phyloP scores from a whole-genome alignment of 108 stramenopile species.

The Asterionellopsis glacialis region DNA sequence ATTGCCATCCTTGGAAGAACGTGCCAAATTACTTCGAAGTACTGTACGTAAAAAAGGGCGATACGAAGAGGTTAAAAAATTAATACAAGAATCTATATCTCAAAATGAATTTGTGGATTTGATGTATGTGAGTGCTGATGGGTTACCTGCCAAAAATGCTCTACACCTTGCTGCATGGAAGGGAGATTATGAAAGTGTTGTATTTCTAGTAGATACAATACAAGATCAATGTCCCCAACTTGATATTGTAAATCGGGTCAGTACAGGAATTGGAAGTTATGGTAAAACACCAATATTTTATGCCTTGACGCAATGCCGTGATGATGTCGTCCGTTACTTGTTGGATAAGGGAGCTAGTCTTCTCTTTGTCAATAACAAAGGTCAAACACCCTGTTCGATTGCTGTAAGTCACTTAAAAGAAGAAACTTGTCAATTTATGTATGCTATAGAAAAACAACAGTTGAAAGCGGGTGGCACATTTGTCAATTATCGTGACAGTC shows the following conservation, averaged over 20 bases:
- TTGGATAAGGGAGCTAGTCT: slow-evolving; percentile 25
- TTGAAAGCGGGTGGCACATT: neutral
- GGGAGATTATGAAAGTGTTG: slow-evolving; percentile 47
- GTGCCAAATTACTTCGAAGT: too few relatives aligned
- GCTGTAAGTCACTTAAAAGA: slow-evolving; percentile 40
- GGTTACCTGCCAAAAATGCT: slow-evolving; percentile 24
- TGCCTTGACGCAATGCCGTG: slow-evolving; percentile 62
- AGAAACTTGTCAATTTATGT: slow-evolving; percentile 20
- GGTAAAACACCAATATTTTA: slow-evolving; percentile 85
- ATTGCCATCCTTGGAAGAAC: too few relatives aligned
- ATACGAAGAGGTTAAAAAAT: too few relatives aligned
- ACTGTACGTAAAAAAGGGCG: too few relatives aligned
- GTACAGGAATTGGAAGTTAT: slow-evolving; percentile 50
- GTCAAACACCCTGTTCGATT: slow-evolving; percentile 64
- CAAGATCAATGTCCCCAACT: neutral
- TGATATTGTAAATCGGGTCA: slow-evolving; percentile 32
- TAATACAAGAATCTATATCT: too few relatives aligned
- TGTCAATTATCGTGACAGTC: slow-evolving; percentile 46
- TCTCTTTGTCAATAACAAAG: slow-evolving; percentile 82
- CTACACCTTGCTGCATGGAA: slow-evolving; percentile 80
- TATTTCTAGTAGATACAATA: slow-evolving; percentile 31
- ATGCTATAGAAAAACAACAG: slow-evolving; percentile 6
- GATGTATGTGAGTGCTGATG: too few relatives aligned
- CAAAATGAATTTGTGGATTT: too few relatives aligned
- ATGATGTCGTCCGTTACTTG: slow-evolving; percentile 51